phyloP scores from a whole-genome alignment of 805 yeast species.

The Wickerhamomyces mucosus region DNA sequence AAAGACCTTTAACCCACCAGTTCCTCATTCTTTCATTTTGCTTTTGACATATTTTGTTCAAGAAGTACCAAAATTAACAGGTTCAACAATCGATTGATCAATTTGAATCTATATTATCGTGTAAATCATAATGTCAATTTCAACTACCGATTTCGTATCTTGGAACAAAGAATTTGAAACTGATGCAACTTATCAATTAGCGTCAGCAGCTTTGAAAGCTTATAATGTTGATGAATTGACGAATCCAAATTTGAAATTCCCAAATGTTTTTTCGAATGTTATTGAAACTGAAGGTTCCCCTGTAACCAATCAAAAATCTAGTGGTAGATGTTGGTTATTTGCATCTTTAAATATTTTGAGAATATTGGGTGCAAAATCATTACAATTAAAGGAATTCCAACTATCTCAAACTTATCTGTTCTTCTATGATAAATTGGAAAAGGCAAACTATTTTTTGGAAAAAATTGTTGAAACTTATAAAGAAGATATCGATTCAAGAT shows the following conservation, averaged over 20 bases:
- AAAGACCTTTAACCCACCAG: no score
- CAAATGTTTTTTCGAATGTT: slow-evolving; percentile 18
- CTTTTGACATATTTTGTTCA: no score
- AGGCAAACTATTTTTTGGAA: slow-evolving; percentile 71
- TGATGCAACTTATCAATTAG: slow-evolving; percentile 23
- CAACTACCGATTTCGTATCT: slow-evolving; percentile 7
- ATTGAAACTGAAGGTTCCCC: slow-evolving; percentile 45
- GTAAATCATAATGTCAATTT: slow-evolving; percentile 7
- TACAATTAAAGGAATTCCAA: slow-evolving; percentile 60
- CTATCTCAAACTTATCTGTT: slow-evolving; percentile 71
- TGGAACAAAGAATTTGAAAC: slow-evolving; percentile 18
- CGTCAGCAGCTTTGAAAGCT: slow-evolving; percentile 26
- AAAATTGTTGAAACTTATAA: slow-evolving; percentile 62
- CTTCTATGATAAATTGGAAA: slow-evolving; percentile 82
- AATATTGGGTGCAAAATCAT: slow-evolving; percentile 47
- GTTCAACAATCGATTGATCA: no score
- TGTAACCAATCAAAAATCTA: slow-evolving; percentile 60
- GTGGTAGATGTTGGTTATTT: slow-evolving; percentile 87
- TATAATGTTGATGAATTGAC: slow-evolving; percentile 25
- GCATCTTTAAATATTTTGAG: slow-evolving; percentile 74
- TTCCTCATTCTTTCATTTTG: no score
- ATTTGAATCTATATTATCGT: no score
- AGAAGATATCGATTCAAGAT: slow-evolving; percentile 58
- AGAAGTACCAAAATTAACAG: no score
- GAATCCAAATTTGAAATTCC: slow-evolving; percentile 7